phyloP scores from a whole-genome alignment of 164 flowering plant genomes.

The Annona cherimola region DNA sequence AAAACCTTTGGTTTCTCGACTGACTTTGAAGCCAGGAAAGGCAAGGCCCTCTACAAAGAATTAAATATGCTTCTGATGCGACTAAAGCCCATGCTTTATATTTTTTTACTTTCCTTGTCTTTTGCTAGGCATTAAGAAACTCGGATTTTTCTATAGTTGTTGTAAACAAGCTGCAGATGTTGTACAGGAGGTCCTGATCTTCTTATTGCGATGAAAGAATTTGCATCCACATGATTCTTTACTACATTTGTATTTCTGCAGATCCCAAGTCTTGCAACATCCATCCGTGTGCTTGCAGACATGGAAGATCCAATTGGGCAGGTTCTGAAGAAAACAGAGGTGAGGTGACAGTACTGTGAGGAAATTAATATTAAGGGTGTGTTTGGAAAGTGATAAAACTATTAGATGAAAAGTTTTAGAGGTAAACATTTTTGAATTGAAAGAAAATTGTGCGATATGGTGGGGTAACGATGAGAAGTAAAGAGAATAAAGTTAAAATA shows the following conservation, averaged over 20 bases:
- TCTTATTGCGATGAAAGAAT: neutral
- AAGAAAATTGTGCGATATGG: too few relatives aligned
- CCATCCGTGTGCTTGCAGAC: constrained; percentile 82
- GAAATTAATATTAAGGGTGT: neutral
- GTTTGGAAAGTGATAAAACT: too few relatives aligned
- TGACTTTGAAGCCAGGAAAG: constrained; percentile 83
- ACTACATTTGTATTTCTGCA: constrained; percentile 19
- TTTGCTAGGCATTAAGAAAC: constrained; percentile 1
- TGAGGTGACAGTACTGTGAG: constrained; percentile 13
- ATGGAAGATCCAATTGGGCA: constrained; percentile 95
- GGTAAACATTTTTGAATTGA: too few relatives aligned
- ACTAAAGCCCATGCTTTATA: neutral
- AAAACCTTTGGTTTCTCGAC: constrained; percentile 69
- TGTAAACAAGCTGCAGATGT: neutral
- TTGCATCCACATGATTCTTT: neutral
- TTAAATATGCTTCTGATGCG: neutral
- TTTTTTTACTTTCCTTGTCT: neutral
- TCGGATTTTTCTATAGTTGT: neutral
- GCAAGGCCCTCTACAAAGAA: constrained; percentile 30
- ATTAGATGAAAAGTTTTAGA: too few relatives aligned
- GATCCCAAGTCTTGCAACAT: constrained; percentile 74
- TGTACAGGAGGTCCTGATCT: neutral
- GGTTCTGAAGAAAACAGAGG: constrained; percentile 80
- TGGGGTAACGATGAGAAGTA: too few relatives aligned
- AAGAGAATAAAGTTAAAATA: too few relatives aligned